Base-by-base conservation (phyloP, 1,284 basidiomycete genomes). In the Heterobasidion annosum region DNA sequence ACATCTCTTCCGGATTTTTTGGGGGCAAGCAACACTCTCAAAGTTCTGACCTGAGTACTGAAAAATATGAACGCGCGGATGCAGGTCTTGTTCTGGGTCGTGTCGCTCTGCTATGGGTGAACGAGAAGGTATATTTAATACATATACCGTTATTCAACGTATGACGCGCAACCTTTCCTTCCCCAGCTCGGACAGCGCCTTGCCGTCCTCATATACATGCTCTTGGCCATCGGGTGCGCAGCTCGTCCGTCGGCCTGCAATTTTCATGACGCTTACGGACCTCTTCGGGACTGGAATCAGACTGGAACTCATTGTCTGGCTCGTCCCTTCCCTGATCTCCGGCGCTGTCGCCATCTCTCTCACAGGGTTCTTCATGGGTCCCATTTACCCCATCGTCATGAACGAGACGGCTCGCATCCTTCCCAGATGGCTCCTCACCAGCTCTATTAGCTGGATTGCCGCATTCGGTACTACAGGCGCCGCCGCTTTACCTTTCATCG, bases 231-330 rank as follows among this genome's bases (percentile, higher is more conserved):
- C 9, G 65, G 48, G 69, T 70, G 55, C 43, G 67, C 62, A 2
- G 10, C 34, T 34, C 34, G 1, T 34, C 32, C 37, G 3, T 4
- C 25, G 3, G 25, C 0, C 25, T 25, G 25, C 25, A 25, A 25
- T 25, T 5, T 25, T 1, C 25, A 25, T 25, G 3, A 25, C 5
- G 13, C 4, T 32, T 37, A 8, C 12, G 25, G 25, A 25, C 25
- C 25, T 25, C 3, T 25, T 25, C 25, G 25, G 25, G 25, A 25
- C 25, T 25, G 25, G 3, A 34, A 10, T 35, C 33, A 75, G 73
- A 10, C 64, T 81, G 25, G 78, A 83, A 58, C 59, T 83, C 48
- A 65, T 79, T 35, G 67, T 84, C 37, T 83, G 81, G 82, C 68
- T 79, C 8, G 75, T 80, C 1, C 79, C 78, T 0, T 76, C 73